Evolutionary conservation across 495 filamentous ascomycete genomes (phyloP).

Genomic region (Coniosporium apollinis): DNA sequence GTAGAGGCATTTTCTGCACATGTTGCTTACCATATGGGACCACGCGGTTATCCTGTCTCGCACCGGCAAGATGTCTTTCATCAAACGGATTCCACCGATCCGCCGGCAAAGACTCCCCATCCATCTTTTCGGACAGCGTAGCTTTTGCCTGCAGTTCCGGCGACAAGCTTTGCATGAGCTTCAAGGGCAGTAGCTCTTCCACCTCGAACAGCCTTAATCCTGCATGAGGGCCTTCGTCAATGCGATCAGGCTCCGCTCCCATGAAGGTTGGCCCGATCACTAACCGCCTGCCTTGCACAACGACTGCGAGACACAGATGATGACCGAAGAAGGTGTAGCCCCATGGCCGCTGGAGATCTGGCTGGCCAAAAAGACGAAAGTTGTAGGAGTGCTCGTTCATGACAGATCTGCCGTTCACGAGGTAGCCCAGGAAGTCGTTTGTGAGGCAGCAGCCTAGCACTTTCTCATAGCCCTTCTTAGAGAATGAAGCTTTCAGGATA

Average conservation of each 20-base stretch:
- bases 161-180: constrained; percentile 48
- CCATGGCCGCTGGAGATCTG: constrained; percentile 38
- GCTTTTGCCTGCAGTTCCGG: constrained; percentile 32
- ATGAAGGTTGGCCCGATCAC: constrained; percentile 55
- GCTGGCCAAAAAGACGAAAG: constrained; percentile 43
- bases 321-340: constrained; percentile 64
- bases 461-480: constrained; percentile 53
- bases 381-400: constrained; percentile 66
- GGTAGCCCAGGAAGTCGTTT: constrained; percentile 61
- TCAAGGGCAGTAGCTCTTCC: constrained; percentile 45
- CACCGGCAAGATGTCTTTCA: constrained; percentile 56
- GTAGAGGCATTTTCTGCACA: too few relatives aligned
- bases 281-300: constrained; percentile 42
- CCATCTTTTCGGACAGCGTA: constrained; percentile 35
- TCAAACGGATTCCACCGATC: constrained; percentile 62
- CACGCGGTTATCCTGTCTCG: constrained; percentile 57
- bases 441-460: constrained; percentile 53
- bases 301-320: constrained; percentile 53
- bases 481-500: constrained; percentile 40
- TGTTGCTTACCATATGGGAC: constrained; percentile 63
- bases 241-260: constrained; percentile 59
- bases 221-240: constrained; percentile 42
- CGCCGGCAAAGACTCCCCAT: constrained; percentile 13
- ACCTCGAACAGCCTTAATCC: constrained; percentile 46
- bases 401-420: constrained; percentile 40